Evolutionary conservation across 2,329 filamentous ascomycete genomes (phyloP).

Genomic region (Hypoxylon sp.): DNA sequence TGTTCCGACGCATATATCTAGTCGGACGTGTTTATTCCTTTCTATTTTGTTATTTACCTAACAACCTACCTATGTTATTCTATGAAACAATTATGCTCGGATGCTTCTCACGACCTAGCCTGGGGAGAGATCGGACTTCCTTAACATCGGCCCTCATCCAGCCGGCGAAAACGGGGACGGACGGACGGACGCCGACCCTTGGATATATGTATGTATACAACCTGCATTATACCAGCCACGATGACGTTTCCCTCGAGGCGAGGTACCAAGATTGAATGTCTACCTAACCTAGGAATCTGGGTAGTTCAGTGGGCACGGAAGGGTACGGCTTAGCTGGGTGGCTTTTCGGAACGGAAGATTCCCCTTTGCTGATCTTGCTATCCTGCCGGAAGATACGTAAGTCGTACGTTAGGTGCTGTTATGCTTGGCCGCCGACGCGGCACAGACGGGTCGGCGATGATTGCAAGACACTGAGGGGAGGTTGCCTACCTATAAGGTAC

Average conservation of each 20-base stretch:
- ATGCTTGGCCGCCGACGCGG: not conserved
- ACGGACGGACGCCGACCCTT: not conserved
- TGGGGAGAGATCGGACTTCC: not conserved
- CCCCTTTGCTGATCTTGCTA: no score
- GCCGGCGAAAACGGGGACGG: not conserved
- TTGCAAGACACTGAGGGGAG: not conserved
- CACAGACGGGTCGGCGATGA: conserved; percentile 9
- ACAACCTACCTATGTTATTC: no score
- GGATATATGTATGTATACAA: conserved; percentile 4
- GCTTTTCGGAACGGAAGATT: not conserved
- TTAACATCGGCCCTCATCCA: not conserved
- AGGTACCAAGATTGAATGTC: not conserved
- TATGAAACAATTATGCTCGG: no score
- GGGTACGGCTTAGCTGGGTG: no score
- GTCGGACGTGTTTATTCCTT: no score
- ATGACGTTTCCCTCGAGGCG: conserved; percentile 1
- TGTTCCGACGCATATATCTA: no score
- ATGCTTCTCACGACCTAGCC: no score
- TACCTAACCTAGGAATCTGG: no score
- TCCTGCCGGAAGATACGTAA: no score
- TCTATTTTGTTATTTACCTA: no score
- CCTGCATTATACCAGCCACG: conserved; percentile 6
- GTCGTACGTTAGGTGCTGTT: no score
- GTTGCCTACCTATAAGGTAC: no score
- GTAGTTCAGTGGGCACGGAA: not conserved